phyloP scores from a whole-genome alignment of 148 eudicot species.

The Rhododendron henanense region DNA sequence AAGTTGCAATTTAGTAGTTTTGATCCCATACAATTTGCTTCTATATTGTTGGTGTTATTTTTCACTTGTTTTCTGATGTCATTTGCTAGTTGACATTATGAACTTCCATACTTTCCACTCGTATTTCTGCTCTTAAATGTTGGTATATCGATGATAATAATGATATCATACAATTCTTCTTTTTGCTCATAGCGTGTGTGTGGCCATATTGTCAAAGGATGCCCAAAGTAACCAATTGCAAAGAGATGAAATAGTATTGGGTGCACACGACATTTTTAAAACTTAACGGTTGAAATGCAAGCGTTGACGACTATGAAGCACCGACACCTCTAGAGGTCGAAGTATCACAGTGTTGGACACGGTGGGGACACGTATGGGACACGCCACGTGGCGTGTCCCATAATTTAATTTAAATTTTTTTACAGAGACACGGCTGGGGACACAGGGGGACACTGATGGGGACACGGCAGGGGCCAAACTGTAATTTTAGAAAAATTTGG shows the following conservation, averaged over 20 bases:
- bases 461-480: too few species aligned
- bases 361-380: too few species aligned
- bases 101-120: not conserved
- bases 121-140: not conserved
- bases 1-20: not conserved
- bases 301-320: not conserved
- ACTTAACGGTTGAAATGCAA: not conserved
- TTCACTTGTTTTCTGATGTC: not conserved
- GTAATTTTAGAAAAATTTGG: too few species aligned
- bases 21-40: not conserved
- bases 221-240: not conserved
- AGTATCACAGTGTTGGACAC: too few species aligned
- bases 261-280: not conserved
- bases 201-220: not conserved
- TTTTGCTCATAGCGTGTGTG: not conserved
- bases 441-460: too few species aligned
- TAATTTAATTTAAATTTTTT: too few species aligned
- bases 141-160: not conserved
- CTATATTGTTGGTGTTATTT: constrained; percentile 5
- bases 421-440: too few species aligned
- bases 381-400: too few species aligned
- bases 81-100: not conserved
- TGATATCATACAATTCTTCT: not conserved
- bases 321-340: too few species aligned
- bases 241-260: not conserved